Evolutionary conservation across 495 filamentous ascomycete genomes (phyloP).

Genomic region (Lophiostoma macrostomum): DNA sequence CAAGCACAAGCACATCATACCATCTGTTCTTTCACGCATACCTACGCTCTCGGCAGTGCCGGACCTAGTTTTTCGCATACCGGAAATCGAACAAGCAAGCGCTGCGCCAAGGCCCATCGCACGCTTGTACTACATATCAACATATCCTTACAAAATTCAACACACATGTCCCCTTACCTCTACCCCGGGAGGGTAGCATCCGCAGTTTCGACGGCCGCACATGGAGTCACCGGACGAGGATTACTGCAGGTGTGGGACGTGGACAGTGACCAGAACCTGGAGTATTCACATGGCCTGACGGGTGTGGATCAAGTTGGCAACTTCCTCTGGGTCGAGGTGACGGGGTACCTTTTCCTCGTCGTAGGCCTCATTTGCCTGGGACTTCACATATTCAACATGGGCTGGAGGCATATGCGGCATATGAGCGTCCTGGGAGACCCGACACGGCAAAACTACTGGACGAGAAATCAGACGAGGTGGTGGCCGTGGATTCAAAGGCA

Average conservation of each 20-base stretch:
- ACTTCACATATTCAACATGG: slow-evolving; percentile 57
- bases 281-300: slow-evolving; percentile 36
- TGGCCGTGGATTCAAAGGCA: slow-evolving; percentile 76
- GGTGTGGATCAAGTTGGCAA: slow-evolving; percentile 43
- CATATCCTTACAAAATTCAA: background rate
- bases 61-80: background rate
- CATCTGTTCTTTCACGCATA: too few relatives aligned
- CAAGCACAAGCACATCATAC: too few relatives aligned
- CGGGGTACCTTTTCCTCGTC: slow-evolving; percentile 44
- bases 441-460: slow-evolving; percentile 57
- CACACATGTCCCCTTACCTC: slow-evolving; percentile 12
- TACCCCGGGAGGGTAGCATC: slow-evolving; percentile 23
- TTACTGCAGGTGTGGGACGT: slow-evolving; percentile 13
- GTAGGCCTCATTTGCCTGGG: slow-evolving; percentile 54
- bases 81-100: too few relatives aligned
- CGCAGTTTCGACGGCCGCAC: background rate
- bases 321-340: slow-evolving; percentile 38
- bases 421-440: slow-evolving; percentile 58
- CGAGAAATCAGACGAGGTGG: slow-evolving; percentile 59
- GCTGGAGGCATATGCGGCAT: slow-evolving; percentile 67
- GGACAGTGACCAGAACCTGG: slow-evolving; percentile 5
- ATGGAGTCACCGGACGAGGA: background rate
- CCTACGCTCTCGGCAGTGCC: slow-evolving; percentile 8
- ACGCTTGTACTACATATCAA: too few relatives aligned
- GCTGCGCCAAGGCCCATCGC: too few relatives aligned